These are phyloP conservation scores for Diaporthe amygdali DNA, from an alignment of 2,329 filamentous ascomycete genomes.

Conservation along the genomic window DNA sequence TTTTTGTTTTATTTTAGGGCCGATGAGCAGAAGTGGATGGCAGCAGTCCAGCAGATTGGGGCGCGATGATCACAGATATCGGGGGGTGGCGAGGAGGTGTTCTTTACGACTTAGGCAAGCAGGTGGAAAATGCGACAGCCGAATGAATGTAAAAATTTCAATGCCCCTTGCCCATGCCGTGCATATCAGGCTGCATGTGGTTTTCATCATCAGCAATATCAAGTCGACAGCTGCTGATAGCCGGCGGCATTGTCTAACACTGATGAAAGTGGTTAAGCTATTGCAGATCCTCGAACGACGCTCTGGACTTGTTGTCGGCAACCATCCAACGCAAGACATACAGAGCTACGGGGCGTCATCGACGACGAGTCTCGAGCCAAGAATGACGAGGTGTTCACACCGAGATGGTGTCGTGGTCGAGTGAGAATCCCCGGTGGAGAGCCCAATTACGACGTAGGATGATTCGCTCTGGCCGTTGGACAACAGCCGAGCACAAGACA, in stretches of 20 bases:
- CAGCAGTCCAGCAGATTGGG: constrained; percentile 67
- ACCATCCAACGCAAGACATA: too few species aligned
- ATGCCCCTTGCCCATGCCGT: background rate
- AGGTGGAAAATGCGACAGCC: background rate
- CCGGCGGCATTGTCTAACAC: background rate
- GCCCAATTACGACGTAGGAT: too few species aligned
- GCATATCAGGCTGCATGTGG: background rate
- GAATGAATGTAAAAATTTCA: background rate
- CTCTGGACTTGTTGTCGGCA: background rate
- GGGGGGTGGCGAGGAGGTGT: background rate
- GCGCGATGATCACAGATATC: constrained; percentile 32
- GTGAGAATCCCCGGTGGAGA: background rate
- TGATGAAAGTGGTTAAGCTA: background rate
- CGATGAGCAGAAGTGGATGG: constrained; percentile 88
- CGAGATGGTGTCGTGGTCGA: background rate
- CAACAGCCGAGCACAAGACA: background rate
- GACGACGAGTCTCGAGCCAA: background rate
- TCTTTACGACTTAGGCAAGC: background rate
- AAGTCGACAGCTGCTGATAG: background rate
- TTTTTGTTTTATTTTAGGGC: constrained; percentile 37
- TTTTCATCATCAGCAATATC: background rate
- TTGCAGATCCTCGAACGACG: background rate
- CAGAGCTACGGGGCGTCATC: background rate
- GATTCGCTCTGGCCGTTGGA: background rate
- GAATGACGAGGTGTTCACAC: background rate